Evolutionary conservation across 208 protist species (phyloP), one percentile per base, ranked within the genome.

Genomic region (Leishmania gerbilli): DNA sequence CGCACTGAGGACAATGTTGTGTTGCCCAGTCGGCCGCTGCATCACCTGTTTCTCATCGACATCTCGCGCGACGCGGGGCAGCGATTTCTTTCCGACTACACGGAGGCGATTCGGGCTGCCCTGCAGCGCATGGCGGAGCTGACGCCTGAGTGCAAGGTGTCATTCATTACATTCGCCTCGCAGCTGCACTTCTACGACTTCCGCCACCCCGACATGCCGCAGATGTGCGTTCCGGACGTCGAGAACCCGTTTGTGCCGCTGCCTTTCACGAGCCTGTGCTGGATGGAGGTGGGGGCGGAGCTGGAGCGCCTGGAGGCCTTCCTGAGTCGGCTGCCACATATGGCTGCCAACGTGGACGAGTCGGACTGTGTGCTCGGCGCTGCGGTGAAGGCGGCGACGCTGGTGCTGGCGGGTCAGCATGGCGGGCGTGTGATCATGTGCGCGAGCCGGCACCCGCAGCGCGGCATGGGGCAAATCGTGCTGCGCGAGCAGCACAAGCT

Each of bases 161-260:
- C 94, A 34, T 98, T 98, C 74, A 92, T 98, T 67, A 97, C 94
- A 31, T 98, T 93, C 77, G 94, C 90, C 51, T 87, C 91, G 11
- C 93, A 90, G 75, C 82, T 98, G 47, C 96, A 98, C 79, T 98
- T 98, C 76, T 98, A 97, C 86, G 91, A 98, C 84, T 80, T 97
- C 34, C 90, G 85, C 55, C 77, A 97, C 74, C 90, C 89, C 27
- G 80, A 87, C 55, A 87, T 97, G 64, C 94, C 95, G 79, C 93
- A 96, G 90, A 77, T 91, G 21, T 89, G 90, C 85, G 94, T 97
- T 42, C 84, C 93, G 17, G 95, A 98, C 80, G 91, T 97, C 27
- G 89, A 95, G 51, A 91, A 94, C 80, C 92, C 94, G 34, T 98
- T 98, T 79, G 95, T 97, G 19, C 95, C 96, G 34, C 89, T 98